phyloP scores from a whole-genome alignment of 1,139 yeast genomes.

The Saccharomyces hybrid region DNA sequence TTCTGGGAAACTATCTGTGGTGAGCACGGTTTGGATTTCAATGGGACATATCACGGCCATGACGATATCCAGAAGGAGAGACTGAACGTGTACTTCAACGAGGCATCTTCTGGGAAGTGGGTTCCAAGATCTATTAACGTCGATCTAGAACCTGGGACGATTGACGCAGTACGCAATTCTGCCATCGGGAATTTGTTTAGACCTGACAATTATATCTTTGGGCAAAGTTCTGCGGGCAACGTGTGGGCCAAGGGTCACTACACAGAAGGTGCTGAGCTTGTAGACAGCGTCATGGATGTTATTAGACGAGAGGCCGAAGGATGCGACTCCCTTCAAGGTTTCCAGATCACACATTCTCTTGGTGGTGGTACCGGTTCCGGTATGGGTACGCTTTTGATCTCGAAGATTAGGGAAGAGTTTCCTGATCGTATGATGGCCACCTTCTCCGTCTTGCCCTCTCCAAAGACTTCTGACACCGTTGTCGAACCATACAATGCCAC shows the following conservation, averaged over 20 bases:
- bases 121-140: conserved; percentile 91
- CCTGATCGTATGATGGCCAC: conserved; percentile 97
- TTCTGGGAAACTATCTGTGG: conserved; percentile 97
- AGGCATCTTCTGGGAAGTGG: conserved; percentile 73
- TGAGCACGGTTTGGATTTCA: conserved; percentile 87
- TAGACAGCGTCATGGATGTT: conserved; percentile 80
- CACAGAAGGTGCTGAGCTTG: conserved; percentile 92
- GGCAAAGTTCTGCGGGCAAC: conserved; percentile 89
- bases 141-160: conserved; percentile 90
- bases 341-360: conserved; percentile 86
- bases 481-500: conserved; percentile 94
- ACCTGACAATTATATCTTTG: conserved; percentile 84
- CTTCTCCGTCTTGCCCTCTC: conserved; percentile 86
- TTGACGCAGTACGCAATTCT: conserved; percentile 74
- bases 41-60: conserved; percentile 68
- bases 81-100: conserved; percentile 44
- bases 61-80: conserved; percentile 53
- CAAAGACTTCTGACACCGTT: conserved; percentile 85
- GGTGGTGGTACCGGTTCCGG: conserved; percentile 99
- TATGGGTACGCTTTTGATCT: conserved; percentile 79
- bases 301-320: conserved; percentile 91
- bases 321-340: conserved; percentile 87
- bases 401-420: conserved; percentile 78
- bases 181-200: conserved; percentile 76
- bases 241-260: conserved; percentile 97